A percentile compares a stretch with the other conserved stretches of the same genome.
Evolutionary conservation across 441 rosid species (phyloP).

Genomic region (Capsella rubella): DNA sequence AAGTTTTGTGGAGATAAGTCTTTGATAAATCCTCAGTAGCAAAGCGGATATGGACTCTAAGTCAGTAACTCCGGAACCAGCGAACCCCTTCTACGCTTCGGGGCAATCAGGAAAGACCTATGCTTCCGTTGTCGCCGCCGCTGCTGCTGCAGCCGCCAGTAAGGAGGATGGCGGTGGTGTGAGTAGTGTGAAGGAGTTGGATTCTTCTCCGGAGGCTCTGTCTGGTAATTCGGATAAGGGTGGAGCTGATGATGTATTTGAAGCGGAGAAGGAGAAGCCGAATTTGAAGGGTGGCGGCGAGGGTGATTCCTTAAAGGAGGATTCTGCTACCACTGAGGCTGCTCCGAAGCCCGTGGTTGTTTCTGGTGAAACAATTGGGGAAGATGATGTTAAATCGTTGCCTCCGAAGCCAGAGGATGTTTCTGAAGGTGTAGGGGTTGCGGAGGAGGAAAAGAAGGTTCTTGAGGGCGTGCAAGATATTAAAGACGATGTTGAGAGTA

Average conservation of each 20-base stretch:
- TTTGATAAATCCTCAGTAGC: neutral
- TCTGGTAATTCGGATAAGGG: conserved; percentile 40
- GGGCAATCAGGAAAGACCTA: conserved; percentile 46
- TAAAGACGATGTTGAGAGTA: conserved; percentile 40
- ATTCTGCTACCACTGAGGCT: conserved; percentile 29
- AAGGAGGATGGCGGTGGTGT: conserved; percentile 52
- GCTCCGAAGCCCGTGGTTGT: conserved; percentile 24
- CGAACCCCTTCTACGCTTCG: conserved; percentile 40
- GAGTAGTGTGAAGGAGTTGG: conserved; percentile 58
- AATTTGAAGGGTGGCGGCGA: conserved; percentile 37
- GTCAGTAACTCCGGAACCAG: conserved; percentile 44
- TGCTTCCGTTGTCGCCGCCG: conserved; percentile 45
- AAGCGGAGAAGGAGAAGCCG: conserved; percentile 36
- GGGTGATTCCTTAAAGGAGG: conserved; percentile 15
- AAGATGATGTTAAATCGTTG: conserved; percentile 29
- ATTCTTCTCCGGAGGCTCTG: conserved; percentile 43
- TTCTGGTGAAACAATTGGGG: conserved; percentile 30
- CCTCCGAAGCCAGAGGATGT: conserved; percentile 38
- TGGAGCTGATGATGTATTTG: conserved; percentile 36
- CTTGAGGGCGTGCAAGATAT: conserved; percentile 36
- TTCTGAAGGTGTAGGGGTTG: conserved; percentile 44
- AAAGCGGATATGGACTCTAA: conserved; percentile 52
- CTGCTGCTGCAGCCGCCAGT: conserved; percentile 33
- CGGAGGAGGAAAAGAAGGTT: conserved; percentile 38
- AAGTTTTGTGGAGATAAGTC: conserved; percentile 8